phyloP scores from a whole-genome alignment of 371 early-diverging fungal species.

The Chytridium lagenaria region DNA sequence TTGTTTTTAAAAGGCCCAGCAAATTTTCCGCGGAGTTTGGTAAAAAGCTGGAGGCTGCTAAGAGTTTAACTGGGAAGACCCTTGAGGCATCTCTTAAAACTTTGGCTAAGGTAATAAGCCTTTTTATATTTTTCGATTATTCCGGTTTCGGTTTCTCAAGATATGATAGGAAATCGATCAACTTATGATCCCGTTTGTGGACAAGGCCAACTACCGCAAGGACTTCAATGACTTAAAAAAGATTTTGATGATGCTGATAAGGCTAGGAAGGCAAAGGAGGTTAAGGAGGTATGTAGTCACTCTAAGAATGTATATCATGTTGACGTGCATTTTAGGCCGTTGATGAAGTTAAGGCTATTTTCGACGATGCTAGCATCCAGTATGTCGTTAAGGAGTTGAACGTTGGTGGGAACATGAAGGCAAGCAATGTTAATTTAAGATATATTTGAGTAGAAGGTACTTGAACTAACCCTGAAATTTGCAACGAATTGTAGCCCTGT shows the following conservation, averaged over 20 bases:
- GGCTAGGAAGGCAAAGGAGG: conserved; percentile 81
- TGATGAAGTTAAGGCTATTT: conserved; percentile 77
- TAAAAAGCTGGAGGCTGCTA: conserved; percentile 63
- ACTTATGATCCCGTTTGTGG: conserved; percentile 78
- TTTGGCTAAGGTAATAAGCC: conserved; percentile 60
- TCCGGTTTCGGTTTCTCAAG: background rate
- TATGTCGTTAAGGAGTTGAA: conserved; percentile 69
- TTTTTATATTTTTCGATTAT: background rate
- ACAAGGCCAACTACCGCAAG: conserved; percentile 78
- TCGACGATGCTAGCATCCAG: conserved; percentile 74
- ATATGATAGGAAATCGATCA: conserved; percentile 70
- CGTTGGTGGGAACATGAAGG: conserved; percentile 58
- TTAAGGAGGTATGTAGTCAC: conserved; percentile 61
- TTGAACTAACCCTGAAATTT: too few relatives aligned
- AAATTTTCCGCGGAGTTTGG: conserved; percentile 71
- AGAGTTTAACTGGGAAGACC: conserved; percentile 59
- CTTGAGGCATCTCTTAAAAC: conserved; percentile 84
- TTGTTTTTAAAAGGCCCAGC: conserved; percentile 55
- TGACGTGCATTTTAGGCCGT: conserved; percentile 53
- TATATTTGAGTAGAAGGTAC: too few relatives aligned
- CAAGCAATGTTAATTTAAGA: conserved; percentile 14
- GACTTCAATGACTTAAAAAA: conserved; percentile 77
- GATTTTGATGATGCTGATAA: conserved; percentile 88
- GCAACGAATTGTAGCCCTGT: too few relatives aligned
- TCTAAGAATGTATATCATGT: conserved; percentile 10